Conservation (phyloP, 192 early-diverging fungal genomes). For the Gigaspora rosea region DNA sequence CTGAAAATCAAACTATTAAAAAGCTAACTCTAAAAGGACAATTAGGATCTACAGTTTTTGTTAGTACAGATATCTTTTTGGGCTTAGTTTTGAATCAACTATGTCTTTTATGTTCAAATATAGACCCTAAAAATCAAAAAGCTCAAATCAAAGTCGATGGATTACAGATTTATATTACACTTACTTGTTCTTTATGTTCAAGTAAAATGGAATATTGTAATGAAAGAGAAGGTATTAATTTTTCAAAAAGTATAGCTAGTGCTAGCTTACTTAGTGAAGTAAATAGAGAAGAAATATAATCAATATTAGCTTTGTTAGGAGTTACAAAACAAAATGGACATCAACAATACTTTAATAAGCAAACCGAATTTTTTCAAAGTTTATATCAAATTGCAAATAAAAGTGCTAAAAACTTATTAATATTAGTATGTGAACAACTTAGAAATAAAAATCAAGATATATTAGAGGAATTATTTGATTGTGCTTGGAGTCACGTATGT, state of each 20-base stretch:
- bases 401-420: too few species aligned
- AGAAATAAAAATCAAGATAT: too few species aligned
- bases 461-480: neutral
- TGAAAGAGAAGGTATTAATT: neutral
- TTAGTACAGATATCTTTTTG: slow-evolving; percentile 9
- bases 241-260: slow-evolving; percentile 1
- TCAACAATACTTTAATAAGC: slow-evolving; percentile 13
- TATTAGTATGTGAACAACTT: too few species aligned
- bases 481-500: neutral
- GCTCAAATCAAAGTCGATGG: neutral
- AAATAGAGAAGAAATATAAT: slow-evolving; percentile 7
- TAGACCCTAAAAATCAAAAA: neutral
- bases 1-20: neutral
- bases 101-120: neutral
- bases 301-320: neutral
- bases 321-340: neutral
- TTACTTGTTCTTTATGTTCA: neutral
- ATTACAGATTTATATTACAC: neutral
- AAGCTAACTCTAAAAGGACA: neutral
- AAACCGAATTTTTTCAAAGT: neutral
- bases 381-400: too few species aligned
- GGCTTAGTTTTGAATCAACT: neutral
- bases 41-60: neutral
- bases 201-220: slow-evolving; percentile 1
- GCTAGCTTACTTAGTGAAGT: neutral